Evolutionary conservation across 2,329 filamentous ascomycete genomes (phyloP).

Genomic region (Chrysoporthe deuterocubensis): DNA sequence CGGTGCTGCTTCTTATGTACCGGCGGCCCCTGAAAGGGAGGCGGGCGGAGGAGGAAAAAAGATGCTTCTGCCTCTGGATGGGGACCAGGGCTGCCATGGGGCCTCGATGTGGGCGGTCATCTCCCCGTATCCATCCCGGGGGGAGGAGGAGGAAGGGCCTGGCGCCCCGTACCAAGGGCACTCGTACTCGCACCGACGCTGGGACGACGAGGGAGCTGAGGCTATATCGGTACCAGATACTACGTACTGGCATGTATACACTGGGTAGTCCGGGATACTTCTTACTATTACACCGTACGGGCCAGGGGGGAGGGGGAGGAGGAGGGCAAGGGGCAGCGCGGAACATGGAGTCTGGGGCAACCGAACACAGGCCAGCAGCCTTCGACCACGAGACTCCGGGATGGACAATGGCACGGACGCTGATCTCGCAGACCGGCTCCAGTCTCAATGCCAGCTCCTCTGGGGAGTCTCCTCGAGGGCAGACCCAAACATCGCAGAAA

Average conservation of each 20-base stretch:
- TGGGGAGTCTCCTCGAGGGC: background rate
- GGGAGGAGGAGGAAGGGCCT: background rate
- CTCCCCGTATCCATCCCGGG: background rate
- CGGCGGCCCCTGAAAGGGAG: no score
- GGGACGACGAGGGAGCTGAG: constrained; percentile 9
- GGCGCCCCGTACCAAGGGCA: background rate
- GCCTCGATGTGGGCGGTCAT: background rate
- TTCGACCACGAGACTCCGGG: constrained; percentile 10
- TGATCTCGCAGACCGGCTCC: background rate
- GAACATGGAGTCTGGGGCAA: constrained; percentile 2
- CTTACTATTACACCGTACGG: background rate
- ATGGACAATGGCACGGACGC: constrained; percentile 11
- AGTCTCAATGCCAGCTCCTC: constrained; percentile 6
- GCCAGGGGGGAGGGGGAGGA: background rate
- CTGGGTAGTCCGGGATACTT: background rate
- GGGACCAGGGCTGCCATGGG: background rate
- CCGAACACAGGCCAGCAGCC: background rate
- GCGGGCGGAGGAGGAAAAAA: no score
- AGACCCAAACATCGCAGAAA: constrained; percentile 5
- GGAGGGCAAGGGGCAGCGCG: background rate
- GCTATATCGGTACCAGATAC: background rate
- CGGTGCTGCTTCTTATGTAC: no score
- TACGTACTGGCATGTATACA: background rate
- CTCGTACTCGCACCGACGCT: background rate
- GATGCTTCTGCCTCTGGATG: no score